Conservation (phyloP, 2,329 filamentous ascomycete species). For the Aspergillus texensis region DNA sequence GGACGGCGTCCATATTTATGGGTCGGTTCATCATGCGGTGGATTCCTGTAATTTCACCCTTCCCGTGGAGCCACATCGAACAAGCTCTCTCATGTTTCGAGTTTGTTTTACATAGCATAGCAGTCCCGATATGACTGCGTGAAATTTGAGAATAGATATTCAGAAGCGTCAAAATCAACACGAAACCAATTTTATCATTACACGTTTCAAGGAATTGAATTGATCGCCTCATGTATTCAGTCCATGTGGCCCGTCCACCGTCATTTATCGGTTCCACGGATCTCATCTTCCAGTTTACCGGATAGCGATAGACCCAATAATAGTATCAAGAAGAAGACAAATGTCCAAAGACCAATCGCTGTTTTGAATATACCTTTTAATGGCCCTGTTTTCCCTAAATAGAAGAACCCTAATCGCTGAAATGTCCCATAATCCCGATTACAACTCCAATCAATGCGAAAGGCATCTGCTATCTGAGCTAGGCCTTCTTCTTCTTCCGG, state of each 20-base stretch:
- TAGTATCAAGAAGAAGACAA: not conserved
- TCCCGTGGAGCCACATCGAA: not conserved
- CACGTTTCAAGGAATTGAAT: not conserved
- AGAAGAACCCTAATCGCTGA: not conserved
- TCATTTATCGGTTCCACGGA: not conserved
- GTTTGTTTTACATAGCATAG: not conserved
- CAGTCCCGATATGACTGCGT: not conserved
- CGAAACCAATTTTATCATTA: not conserved
- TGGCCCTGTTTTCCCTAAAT: not conserved
- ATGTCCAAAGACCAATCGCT: not conserved
- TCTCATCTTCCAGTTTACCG: not conserved
- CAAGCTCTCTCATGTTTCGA: not conserved
- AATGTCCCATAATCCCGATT: not conserved
- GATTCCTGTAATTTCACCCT: not conserved
- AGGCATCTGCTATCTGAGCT: not conserved
- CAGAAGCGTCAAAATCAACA: not conserved
- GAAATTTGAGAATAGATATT: not conserved
- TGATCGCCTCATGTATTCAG: not conserved
- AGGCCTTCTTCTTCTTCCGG: constrained; percentile 46
- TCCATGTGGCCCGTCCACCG: not conserved
- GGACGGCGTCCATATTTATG: not conserved
- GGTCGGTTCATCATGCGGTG: not conserved
- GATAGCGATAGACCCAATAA: not conserved
- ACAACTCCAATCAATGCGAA: constrained; percentile 8
- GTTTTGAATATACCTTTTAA: not conserved